Evolutionary conservation across 805 yeast genomes (phyloP).

Genomic region (Kluyveromyces nonfermentans): DNA sequence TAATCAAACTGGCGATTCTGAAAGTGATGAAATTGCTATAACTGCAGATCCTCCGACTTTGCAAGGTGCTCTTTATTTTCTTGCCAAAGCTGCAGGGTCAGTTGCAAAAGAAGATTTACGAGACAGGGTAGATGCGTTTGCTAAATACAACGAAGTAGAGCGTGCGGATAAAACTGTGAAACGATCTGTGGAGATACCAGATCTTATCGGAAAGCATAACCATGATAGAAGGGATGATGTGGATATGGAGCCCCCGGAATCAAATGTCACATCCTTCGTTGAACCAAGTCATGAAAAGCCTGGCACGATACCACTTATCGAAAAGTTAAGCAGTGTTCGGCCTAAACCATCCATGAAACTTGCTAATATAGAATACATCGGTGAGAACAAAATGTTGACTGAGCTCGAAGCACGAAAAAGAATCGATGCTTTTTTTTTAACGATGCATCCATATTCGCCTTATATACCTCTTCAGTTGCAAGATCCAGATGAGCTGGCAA

Average conservation of each 20-base stretch:
- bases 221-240: not conserved
- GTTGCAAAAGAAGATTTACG: conserved; percentile 61
- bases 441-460: conserved; percentile 88
- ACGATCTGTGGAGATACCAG: not conserved
- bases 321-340: conserved; percentile 24
- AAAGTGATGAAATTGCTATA: not conserved
- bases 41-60: conserved; percentile 20
- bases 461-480: conserved; percentile 70
- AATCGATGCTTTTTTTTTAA: conserved; percentile 54
- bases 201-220: not conserved
- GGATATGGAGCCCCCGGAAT: not conserved
- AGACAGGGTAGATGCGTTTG: conserved; percentile 44
- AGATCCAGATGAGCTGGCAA: conserved; percentile 53
- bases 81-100: conserved; percentile 74
- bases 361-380: conserved; percentile 54
- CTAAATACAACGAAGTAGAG: conserved; percentile 3
- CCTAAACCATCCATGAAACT: conserved; percentile 33
- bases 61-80: conserved; percentile 57
- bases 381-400: conserved; percentile 42
- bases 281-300: conserved; percentile 17
- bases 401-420: conserved; percentile 52
- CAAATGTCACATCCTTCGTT: conserved; percentile 13
- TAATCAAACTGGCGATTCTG: not conserved
- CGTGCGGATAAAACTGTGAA: not conserved
- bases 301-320: conserved; percentile 26